These are phyloP conservation scores for Hypoxylon sp. DNA, from an alignment of 2,329 filamentous ascomycete species.

Conservation along the genomic window DNA sequence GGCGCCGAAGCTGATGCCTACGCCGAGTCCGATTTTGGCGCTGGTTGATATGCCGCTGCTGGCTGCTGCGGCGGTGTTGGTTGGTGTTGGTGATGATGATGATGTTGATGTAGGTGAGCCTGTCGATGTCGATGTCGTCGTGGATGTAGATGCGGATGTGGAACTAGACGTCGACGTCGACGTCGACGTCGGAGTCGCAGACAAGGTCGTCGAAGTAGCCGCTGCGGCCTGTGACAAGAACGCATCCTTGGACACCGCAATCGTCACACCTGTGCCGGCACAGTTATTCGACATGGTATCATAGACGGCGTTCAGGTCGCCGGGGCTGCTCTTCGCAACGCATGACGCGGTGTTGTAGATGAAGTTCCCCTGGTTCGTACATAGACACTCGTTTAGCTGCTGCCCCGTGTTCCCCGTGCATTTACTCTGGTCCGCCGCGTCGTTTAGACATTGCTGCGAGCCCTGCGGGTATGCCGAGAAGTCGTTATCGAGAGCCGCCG, in stretches of 20 bases:
- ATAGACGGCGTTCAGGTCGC: constrained; percentile 60
- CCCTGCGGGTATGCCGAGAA: constrained; percentile 60
- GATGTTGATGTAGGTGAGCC: constrained; percentile 33
- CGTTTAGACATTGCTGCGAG: constrained; percentile 60
- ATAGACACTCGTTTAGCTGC: constrained; percentile 64
- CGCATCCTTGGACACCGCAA: constrained; percentile 58
- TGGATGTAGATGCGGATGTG: constrained; percentile 29
- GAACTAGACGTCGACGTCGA: constrained; percentile 16
- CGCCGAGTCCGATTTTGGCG: constrained; percentile 58
- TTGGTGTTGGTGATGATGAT: constrained; percentile 34
- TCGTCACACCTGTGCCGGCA: constrained; percentile 58
- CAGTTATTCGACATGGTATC: constrained; percentile 61
- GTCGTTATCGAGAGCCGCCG: constrained; percentile 54
- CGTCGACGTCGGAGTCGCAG: constrained; percentile 37
- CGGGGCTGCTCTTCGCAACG: constrained; percentile 55
- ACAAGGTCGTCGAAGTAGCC: constrained; percentile 39
- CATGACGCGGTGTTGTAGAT: constrained; percentile 62
- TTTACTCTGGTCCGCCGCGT: constrained; percentile 55
- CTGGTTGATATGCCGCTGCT: constrained; percentile 52
- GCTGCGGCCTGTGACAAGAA: constrained; percentile 56
- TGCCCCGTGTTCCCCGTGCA: constrained; percentile 58
- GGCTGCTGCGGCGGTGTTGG: neutral
- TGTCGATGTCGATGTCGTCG: neutral
- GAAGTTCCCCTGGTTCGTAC: constrained; percentile 64
- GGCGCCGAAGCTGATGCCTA: constrained; percentile 53